These are phyloP conservation scores for Prunus kanzakura DNA, from an alignment of 306 rosid genomes.

Conservation along the genomic window DNA sequence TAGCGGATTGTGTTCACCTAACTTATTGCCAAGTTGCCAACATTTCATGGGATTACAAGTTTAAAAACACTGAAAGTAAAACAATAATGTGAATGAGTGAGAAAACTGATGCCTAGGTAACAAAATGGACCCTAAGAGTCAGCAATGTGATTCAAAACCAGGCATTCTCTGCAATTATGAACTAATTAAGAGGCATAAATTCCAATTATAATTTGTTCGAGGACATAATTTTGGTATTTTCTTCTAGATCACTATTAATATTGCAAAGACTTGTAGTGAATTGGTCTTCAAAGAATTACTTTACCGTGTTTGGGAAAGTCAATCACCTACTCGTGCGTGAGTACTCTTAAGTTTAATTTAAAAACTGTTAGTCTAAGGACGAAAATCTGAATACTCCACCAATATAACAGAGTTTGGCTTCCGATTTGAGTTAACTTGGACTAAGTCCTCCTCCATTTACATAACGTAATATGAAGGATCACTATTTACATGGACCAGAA, in stretches of 20 bases:
- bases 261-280: not conserved
- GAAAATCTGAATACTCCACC: too few relatives aligned
- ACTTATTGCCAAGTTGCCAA: not conserved
- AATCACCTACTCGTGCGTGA: rapidly evolving
- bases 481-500: slow-evolving; percentile 10
- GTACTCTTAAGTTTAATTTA: too few relatives aligned
- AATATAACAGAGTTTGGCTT: too few relatives aligned
- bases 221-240: not conserved
- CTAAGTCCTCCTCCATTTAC: not conserved
- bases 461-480: slow-evolving; percentile 24
- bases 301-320: too few relatives aligned
- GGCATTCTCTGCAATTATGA: not conserved
- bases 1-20: not conserved
- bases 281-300: too few relatives aligned
- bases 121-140: not conserved
- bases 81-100: too few relatives aligned
- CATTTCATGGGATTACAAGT: not conserved
- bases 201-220: not conserved
- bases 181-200: not conserved
- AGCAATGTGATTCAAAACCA: not conserved
- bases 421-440: too few relatives aligned
- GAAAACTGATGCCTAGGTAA: not conserved
- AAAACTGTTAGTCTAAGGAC: too few relatives aligned
- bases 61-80: not conserved
- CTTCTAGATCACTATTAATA: not conserved